Conservation (phyloP, 805 yeast genomes). For the Limtongia smithiae region DNA sequence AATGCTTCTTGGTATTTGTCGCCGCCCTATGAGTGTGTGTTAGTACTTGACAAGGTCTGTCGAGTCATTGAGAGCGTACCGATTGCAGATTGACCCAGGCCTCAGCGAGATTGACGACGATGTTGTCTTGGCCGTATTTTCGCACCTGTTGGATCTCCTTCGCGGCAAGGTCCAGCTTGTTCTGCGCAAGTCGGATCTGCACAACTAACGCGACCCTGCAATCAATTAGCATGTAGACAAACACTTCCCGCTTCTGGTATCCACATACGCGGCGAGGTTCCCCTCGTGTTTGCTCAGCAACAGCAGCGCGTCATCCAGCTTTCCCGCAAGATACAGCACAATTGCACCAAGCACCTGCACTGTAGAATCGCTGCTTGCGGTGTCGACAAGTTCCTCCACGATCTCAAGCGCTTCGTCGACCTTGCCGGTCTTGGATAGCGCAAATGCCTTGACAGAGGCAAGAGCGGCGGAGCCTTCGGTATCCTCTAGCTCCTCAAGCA, state of each 20-base stretch:
- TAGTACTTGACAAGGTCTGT: not conserved
- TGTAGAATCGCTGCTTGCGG: constrained; percentile 32
- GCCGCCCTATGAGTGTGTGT: constrained; percentile 31
- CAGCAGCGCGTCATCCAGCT: constrained; percentile 45
- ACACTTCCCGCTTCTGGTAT: not conserved
- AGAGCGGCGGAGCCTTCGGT: constrained; percentile 31
- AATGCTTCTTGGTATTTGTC: constrained; percentile 40
- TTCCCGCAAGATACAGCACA: constrained; percentile 42
- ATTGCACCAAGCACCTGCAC: constrained; percentile 44
- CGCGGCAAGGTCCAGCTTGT: constrained; percentile 46
- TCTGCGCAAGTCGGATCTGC: constrained; percentile 42
- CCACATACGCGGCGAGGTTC: constrained; percentile 33
- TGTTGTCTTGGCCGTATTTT: constrained; percentile 61
- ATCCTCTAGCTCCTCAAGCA: constrained; percentile 32
- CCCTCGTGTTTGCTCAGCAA: constrained; percentile 42
- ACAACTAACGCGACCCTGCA: constrained; percentile 38
- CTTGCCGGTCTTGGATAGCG: constrained; percentile 25
- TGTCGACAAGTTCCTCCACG: constrained; percentile 30
- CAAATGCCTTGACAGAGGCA: constrained; percentile 31
- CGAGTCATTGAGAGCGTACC: constrained; percentile 18
- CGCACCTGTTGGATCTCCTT: constrained; percentile 46
- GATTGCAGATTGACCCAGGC: constrained; percentile 58
- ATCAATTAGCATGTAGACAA: not conserved
- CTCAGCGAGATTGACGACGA: constrained; percentile 73
- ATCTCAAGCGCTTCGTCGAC: constrained; percentile 15